Evolutionary conservation across 441 rosid genomes (phyloP).

Genomic region (Isatis lusitanica): DNA sequence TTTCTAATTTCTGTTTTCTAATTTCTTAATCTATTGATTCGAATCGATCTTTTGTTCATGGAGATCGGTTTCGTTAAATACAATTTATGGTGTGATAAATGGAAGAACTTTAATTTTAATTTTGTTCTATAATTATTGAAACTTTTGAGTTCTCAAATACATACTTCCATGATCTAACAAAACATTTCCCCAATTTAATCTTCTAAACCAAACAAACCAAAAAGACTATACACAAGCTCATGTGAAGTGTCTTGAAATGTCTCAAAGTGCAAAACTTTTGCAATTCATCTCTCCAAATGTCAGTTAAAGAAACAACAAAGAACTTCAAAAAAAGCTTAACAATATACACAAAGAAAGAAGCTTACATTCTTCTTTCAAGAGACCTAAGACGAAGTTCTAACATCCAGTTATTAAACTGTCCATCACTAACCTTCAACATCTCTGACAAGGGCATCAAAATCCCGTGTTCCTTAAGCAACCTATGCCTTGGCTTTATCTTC

Average conservation of each 20-base stretch:
- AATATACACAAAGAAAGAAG: neutral
- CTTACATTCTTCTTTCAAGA: conserved; percentile 35
- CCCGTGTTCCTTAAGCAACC: conserved; percentile 57
- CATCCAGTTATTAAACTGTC: conserved; percentile 59
- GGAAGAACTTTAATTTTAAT: no score
- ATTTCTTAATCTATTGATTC: neutral
- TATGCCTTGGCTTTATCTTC: conserved; percentile 82
- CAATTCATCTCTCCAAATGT: conserved; percentile 3
- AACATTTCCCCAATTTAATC: neutral
- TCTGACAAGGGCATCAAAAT: conserved; percentile 59
- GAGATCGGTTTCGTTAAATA: conserved; percentile 48
- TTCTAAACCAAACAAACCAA: neutral
- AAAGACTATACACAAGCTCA: conserved; percentile 10
- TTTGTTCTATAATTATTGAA: no score
- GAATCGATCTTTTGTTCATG: neutral
- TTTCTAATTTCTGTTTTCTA: conserved; percentile 6
- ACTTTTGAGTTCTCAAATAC: neutral
- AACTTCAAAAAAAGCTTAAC: neutral
- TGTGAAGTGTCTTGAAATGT: neutral
- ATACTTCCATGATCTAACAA: neutral
- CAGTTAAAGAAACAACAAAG: neutral
- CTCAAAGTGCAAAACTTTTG: conserved; percentile 7
- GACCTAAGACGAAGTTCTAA: conserved; percentile 53
- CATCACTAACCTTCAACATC: conserved; percentile 83
- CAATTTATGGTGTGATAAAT: neutral